Evolutionary conservation across 2,329 filamentous ascomycete genomes (phyloP).

Genomic region (Colletotrichum spaethianum): DNA sequence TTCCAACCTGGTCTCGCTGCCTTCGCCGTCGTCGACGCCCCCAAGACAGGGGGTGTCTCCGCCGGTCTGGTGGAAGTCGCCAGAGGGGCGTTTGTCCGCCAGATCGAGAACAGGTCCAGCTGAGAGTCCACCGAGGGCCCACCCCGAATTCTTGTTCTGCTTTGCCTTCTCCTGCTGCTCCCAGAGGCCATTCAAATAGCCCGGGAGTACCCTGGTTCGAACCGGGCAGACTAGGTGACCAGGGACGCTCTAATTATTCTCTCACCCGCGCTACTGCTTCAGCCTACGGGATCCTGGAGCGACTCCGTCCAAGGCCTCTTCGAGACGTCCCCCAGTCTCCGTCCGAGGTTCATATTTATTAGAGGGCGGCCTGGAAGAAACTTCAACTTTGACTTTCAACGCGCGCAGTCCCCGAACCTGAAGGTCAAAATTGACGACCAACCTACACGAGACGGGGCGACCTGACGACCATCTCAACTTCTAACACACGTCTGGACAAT

Average conservation of each 20-base stretch:
- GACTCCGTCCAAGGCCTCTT: slow-evolving; percentile 25
- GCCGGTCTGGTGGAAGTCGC: slow-evolving; percentile 34
- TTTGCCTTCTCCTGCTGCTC: slow-evolving; percentile 25
- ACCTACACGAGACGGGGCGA: slow-evolving; percentile 24
- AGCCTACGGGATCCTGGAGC: slow-evolving; percentile 20
- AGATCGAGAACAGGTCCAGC: slow-evolving; percentile 30
- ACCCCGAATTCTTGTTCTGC: slow-evolving; percentile 27
- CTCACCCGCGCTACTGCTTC: slow-evolving; percentile 37
- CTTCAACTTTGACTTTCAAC: slow-evolving; percentile 11
- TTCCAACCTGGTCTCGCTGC: slow-evolving; percentile 13
- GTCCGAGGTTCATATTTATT: slow-evolving; percentile 41
- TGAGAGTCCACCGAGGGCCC: slow-evolving; percentile 21
- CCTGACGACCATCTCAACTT: slow-evolving; percentile 38
- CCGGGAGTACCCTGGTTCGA: slow-evolving; percentile 29
- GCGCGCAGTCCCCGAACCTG: not conserved
- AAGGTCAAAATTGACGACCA: slow-evolving; percentile 21
- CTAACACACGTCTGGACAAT: slow-evolving; percentile 26
- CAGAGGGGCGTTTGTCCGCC: slow-evolving; percentile 29
- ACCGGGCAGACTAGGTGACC: slow-evolving; percentile 3
- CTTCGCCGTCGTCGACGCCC: slow-evolving; percentile 35
- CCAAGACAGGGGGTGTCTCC: slow-evolving; percentile 19
- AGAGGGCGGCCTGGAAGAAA: slow-evolving; percentile 31
- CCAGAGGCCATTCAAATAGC: slow-evolving; percentile 32
- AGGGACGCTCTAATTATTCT: slow-evolving; percentile 33
- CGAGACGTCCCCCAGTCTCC: slow-evolving; percentile 35